Conservation (phyloP, 2,329 filamentous ascomycete genomes). For the Phyllosticta capitalensis region DNA sequence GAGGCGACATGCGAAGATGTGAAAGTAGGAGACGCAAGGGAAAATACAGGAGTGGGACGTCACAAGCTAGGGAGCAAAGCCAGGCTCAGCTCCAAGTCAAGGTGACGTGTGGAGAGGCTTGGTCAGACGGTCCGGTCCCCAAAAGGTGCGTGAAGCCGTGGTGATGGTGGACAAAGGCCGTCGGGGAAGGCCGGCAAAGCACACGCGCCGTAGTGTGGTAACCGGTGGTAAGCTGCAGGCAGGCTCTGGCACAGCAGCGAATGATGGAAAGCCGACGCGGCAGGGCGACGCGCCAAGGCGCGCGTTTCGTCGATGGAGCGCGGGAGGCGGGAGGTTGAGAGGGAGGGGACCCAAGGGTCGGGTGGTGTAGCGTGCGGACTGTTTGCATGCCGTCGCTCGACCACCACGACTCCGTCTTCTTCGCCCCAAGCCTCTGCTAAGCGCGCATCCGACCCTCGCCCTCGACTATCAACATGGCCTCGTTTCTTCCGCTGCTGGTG, state of each 20-base stretch:
- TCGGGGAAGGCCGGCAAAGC: background rate
- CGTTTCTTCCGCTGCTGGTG: slow-evolving; percentile 52
- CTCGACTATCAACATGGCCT: slow-evolving; percentile 23
- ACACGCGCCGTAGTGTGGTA: background rate
- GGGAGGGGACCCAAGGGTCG: background rate
- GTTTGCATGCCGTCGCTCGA: background rate
- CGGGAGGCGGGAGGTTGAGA: background rate
- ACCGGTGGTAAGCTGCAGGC: background rate
- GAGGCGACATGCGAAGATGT: background rate
- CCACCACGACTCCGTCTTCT: background rate
- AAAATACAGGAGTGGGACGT: background rate
- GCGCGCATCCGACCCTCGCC: background rate
- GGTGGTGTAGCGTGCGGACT: background rate
- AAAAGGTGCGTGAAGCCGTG: background rate
- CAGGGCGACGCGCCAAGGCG: background rate
- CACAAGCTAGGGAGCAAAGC: background rate
- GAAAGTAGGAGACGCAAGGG: background rate
- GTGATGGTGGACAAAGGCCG: background rate
- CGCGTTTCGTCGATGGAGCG: background rate
- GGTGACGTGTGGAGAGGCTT: background rate
- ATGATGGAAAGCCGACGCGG: background rate
- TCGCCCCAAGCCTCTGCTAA: background rate
- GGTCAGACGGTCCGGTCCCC: background rate
- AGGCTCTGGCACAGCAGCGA: background rate
- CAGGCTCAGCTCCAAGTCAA: background rate